These are phyloP conservation scores for Ophiobolus disseminans DNA, from an alignment of 2,329 filamentous ascomycete species.

Conservation along the genomic window DNA sequence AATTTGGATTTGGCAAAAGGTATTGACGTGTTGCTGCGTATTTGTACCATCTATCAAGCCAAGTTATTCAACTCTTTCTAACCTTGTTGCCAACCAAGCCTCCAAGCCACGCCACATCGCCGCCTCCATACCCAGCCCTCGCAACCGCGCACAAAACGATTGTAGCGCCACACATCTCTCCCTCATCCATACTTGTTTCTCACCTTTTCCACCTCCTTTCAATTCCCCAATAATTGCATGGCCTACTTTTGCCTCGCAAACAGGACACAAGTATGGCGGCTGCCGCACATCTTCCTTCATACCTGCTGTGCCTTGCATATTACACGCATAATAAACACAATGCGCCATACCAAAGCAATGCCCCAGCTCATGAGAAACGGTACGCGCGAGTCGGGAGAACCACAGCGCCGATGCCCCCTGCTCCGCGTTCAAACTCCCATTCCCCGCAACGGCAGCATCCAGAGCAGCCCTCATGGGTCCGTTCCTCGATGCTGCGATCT, in stretches of 20 bases:
- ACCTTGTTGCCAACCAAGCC: slow-evolving; percentile 18
- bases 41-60: no score
- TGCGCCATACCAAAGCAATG: slow-evolving; percentile 72
- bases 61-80: neutral
- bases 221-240: slow-evolving; percentile 31
- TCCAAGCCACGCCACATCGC: slow-evolving; percentile 26
- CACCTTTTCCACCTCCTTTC: slow-evolving; percentile 28
- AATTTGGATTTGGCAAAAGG: no score
- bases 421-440: slow-evolving; percentile 10
- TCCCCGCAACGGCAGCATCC: slow-evolving; percentile 14
- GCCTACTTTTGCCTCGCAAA: slow-evolving; percentile 64
- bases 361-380: slow-evolving; percentile 69
- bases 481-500: slow-evolving; percentile 14
- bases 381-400: slow-evolving; percentile 61
- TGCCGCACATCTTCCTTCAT: slow-evolving; percentile 67
- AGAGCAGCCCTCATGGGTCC: slow-evolving; percentile 22
- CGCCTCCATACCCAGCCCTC: slow-evolving; percentile 36
- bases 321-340: slow-evolving; percentile 70
- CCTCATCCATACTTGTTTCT: slow-evolving; percentile 23
- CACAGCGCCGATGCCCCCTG: slow-evolving; percentile 56
- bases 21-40: no score
- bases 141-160: slow-evolving; percentile 53
- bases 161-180: slow-evolving; percentile 53
- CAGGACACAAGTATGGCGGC: slow-evolving; percentile 68
- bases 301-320: slow-evolving; percentile 67